Conservation (phyloP, 1,284 basidiomycete genomes). For the Cutaneotrichosporon mucoides region DNA sequence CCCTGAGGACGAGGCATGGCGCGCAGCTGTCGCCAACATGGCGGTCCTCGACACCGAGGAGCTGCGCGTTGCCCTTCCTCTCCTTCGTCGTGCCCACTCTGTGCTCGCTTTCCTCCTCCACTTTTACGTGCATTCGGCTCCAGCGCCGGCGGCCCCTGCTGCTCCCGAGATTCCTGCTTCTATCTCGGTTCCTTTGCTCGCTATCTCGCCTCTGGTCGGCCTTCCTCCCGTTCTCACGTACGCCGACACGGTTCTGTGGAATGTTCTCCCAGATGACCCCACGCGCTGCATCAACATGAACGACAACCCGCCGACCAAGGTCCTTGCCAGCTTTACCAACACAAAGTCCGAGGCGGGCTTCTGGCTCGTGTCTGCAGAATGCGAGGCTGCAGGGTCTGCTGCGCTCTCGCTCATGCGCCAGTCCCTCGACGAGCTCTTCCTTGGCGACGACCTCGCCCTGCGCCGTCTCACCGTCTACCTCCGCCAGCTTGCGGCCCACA, state of each 20-base stretch:
- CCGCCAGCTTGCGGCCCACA: slow-evolving; percentile 60
- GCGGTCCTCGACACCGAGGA: slow-evolving; percentile 57
- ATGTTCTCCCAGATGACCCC: slow-evolving; percentile 60
- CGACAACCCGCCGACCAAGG: slow-evolving; percentile 52
- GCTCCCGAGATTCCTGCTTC: slow-evolving; percentile 57
- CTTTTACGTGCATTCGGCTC: slow-evolving; percentile 74
- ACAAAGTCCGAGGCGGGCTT: slow-evolving; percentile 84
- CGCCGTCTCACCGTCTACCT: slow-evolving; percentile 72
- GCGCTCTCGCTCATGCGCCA: slow-evolving; percentile 81
- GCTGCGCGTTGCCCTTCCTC: slow-evolving; percentile 57
- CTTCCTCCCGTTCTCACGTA: slow-evolving; percentile 90
- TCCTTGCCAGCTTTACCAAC: slow-evolving; percentile 68
- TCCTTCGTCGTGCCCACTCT: slow-evolving; percentile 75
- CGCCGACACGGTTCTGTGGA: slow-evolving; percentile 89
- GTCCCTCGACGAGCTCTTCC: slow-evolving; percentile 87
- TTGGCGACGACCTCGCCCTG: slow-evolving; percentile 72
- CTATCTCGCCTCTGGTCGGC: slow-evolving; percentile 68
- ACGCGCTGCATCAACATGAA: slow-evolving; percentile 56
- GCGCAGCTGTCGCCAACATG: slow-evolving; percentile 63
- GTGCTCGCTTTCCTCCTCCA: slow-evolving; percentile 82
- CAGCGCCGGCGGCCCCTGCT: slow-evolving; percentile 20
- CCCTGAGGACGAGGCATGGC: slow-evolving; percentile 60
- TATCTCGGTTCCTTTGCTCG: slow-evolving; percentile 73
- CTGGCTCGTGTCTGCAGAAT: slow-evolving; percentile 81
- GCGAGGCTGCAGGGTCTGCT: slow-evolving; percentile 83